These are phyloP conservation scores for Prinsepia uniflora DNA, from an alignment of 306 rosid genomes.

Conservation along the genomic window DNA sequence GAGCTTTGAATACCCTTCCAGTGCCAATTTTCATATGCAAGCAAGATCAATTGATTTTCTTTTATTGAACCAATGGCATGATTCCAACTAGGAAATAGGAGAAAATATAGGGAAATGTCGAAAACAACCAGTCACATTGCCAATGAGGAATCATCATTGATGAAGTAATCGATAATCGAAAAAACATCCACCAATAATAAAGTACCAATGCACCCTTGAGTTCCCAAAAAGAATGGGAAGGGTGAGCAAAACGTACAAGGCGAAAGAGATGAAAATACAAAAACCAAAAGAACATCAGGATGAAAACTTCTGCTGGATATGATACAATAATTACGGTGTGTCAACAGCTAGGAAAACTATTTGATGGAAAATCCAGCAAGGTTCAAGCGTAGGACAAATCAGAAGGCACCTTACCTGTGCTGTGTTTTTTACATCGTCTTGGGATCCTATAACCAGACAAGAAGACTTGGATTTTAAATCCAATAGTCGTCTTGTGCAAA, in stretches of 20 bases:
- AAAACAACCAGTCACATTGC: not conserved
- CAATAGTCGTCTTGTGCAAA: constrained; percentile 39
- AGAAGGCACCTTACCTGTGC: constrained; percentile 49
- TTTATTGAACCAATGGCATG: not conserved
- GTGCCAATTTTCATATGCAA: too few relatives aligned
- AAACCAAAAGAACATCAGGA: constrained; percentile 23
- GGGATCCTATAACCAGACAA: constrained; percentile 37
- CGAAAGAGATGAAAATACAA: constrained; percentile 7
- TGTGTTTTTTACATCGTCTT: constrained; percentile 53
- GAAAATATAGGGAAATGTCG: too few relatives aligned
- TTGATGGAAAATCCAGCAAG: constrained; percentile 45
- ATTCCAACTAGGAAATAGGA: too few relatives aligned
- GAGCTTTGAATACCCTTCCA: too few relatives aligned
- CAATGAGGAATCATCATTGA: not conserved
- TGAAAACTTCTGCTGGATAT: constrained; percentile 46
- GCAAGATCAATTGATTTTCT: too few relatives aligned
- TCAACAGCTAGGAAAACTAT: constrained; percentile 44
- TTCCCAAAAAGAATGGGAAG: constrained; percentile 21
- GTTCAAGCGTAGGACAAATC: constrained; percentile 43
- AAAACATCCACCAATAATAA: constrained; percentile 39
- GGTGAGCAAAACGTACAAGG: constrained; percentile 13
- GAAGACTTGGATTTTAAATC: constrained; percentile 38
- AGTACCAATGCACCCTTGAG: constrained; percentile 33
- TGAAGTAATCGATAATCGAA: not conserved
- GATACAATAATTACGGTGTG: constrained; percentile 36